Percentiles rank a stretch among this genome's conserved stretches.
Evolutionary conservation across 257 asterid species (phyloP).

Genomic region (Fraxinus excelsior): DNA sequence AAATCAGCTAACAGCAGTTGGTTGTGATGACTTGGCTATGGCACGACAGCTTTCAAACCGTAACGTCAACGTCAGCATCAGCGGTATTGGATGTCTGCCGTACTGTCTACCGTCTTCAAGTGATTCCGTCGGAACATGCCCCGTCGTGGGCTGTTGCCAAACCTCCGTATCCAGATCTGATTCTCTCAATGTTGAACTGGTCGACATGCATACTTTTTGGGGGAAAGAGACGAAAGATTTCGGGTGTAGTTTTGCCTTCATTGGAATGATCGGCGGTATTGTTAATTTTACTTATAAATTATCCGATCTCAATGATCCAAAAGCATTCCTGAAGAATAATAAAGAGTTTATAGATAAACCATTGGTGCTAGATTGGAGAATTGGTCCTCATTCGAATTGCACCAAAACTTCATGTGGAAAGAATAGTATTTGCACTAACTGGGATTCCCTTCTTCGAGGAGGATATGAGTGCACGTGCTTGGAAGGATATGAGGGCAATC

Average conservation of each 20-base stretch:
- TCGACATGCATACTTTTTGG: not conserved
- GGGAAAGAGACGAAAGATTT: not conserved
- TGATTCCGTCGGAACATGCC: slow-evolving; percentile 1
- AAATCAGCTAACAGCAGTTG: slow-evolving; percentile 28
- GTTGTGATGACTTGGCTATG: slow-evolving; percentile 26
- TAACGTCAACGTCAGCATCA: not conserved
- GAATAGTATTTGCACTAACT: slow-evolving; percentile 18
- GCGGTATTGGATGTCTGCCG: slow-evolving; percentile 10
- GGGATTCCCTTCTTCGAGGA: not conserved
- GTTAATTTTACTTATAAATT: not conserved
- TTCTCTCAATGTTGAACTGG: too few species aligned
- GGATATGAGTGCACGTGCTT: not conserved
- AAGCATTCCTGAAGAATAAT: not conserved
- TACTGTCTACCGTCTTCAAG: not conserved
- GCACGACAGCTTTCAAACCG: not conserved
- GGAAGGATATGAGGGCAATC: too few species aligned
- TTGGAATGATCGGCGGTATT: not conserved
- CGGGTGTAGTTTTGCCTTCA: slow-evolving; percentile 14
- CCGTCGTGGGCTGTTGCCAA: slow-evolving; percentile 23
- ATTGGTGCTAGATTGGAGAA: slow-evolving; percentile 28
- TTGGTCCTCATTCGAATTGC: slow-evolving; percentile 16
- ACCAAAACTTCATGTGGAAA: slow-evolving; percentile 7
- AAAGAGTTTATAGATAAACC: not conserved
- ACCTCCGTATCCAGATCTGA: slow-evolving; percentile 12
- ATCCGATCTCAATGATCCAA: too few species aligned